These are phyloP conservation scores for Camillea tinctor DNA, from an alignment of 2,329 filamentous ascomycete species.

Conservation along the genomic window DNA sequence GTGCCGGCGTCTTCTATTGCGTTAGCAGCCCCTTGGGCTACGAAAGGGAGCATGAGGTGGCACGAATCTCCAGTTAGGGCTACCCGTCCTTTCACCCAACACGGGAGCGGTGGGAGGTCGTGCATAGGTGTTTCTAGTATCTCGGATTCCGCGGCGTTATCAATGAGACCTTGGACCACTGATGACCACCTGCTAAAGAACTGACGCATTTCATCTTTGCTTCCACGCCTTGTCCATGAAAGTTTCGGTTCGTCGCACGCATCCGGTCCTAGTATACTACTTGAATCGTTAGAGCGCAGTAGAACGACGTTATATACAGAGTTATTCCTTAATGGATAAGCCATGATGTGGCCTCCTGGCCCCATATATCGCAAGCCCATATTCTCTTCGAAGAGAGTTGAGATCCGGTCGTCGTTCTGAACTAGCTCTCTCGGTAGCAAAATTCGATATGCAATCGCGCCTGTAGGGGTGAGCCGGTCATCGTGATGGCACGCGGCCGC, in stretches of 20 bases:
- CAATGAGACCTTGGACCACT: conserved; percentile 27
- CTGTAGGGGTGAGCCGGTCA: conserved; percentile 45
- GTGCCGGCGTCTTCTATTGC: conserved; percentile 55
- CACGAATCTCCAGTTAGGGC: conserved; percentile 19
- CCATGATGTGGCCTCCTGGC: conserved; percentile 65
- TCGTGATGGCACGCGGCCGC: conserved; percentile 34
- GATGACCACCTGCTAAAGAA: conserved; percentile 62
- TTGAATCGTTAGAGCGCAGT: conserved; percentile 59
- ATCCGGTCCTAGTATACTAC: conserved; percentile 35
- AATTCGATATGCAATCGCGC: conserved; percentile 55
- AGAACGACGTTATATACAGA: conserved; percentile 67
- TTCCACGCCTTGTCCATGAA: conserved; percentile 63
- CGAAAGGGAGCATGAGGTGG: conserved; percentile 54
- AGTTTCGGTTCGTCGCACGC: conserved; percentile 36
- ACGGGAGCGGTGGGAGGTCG: conserved; percentile 59
- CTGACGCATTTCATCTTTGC: conserved; percentile 58
- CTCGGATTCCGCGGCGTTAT: conserved; percentile 33
- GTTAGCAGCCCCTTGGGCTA: conserved; percentile 64
- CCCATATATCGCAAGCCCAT: conserved; percentile 64
- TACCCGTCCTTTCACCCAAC: conserved; percentile 47
- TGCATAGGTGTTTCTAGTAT: conserved; percentile 67
- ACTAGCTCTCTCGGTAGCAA: conserved; percentile 47
- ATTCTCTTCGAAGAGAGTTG: conserved; percentile 55
- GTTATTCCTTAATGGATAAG: conserved; percentile 62
- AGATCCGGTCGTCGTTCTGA: conserved; percentile 48